A percentile compares a stretch with the other conserved stretches of the same genome.
Evolutionary conservation across 148 eudicot genomes (phyloP).

Genomic region (Hydrangea macrophylla): DNA sequence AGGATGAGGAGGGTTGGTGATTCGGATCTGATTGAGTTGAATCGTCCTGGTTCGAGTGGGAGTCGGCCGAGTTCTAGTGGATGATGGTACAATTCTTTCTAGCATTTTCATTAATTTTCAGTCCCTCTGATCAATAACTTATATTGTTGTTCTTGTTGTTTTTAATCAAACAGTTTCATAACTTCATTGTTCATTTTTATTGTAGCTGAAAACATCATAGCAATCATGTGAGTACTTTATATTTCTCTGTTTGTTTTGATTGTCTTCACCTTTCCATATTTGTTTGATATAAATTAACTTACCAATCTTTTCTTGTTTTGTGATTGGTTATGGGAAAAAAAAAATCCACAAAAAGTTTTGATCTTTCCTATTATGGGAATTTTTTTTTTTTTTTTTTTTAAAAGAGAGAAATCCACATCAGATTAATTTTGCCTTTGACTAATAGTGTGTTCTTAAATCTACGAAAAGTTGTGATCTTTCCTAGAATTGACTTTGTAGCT

Average conservation of each 20-base stretch:
- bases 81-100: constrained; percentile 30
- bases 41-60: constrained; percentile 53
- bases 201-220: not conserved
- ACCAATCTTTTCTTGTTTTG: no score
- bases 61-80: constrained; percentile 61
- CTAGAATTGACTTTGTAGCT: no score
- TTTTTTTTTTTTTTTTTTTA: no score
- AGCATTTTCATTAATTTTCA: not conserved
- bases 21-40: constrained; percentile 29
- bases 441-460: no score
- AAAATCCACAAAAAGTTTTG: no score
- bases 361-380: no score
- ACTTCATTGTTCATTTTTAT: not conserved
- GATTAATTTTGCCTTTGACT: no score
- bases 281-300: no score
- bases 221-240: not conserved
- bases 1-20: constrained; percentile 27
- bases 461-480: no score
- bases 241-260: not conserved
- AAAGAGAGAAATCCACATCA: no score
- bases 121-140: not conserved
- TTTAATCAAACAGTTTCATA: no score
- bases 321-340: no score
- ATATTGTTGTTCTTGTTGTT: not conserved
- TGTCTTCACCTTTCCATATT: not conserved